Evolutionary conservation across 768 basidiomycete species (phyloP), one percentile per base, ranked within the genome.

Genomic region (Candolleomyces efflorescens): DNA sequence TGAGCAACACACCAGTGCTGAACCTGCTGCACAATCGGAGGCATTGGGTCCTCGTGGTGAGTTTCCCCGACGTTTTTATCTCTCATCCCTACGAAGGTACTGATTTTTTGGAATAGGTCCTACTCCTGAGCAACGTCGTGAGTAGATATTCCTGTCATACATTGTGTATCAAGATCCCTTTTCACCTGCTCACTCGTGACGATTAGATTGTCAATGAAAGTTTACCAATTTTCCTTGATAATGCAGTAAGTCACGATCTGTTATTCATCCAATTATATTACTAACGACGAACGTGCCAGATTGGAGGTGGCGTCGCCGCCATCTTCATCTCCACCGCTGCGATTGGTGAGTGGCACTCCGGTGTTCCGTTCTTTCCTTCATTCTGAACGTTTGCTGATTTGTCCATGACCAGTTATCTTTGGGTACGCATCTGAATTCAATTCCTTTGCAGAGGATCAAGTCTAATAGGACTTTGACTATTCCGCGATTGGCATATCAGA

Each of bases 1-100:
- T 5, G 27, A 27, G 27, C 41, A 50, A 56, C 48, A 6, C n/a
- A 12, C 36, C 53, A 86, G 85, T 86, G 18, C 71, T 86, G 38
- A 68, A 67, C 11, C 68, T 86, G n/a, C 80, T 87, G 79, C 70
- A 76, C 38, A 81, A 76, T 61, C 88, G 91, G 0, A 82, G 92
- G 4, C 92, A 94, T 70, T 94, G 96, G 96, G 93, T 98, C 11
- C 82, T 98, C 11, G 95, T 97, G 53, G 94, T 93, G 65, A 54
- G 78, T 72, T 23, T 32, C 32, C 32, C 32, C 27, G 20, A 37
- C 26, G 36, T 20, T 43, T 32, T 53, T 24, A 46, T 36, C n/a
- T 50, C 32, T 27, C 4, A 3, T 32, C 5, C 32, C 5, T 23
- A 13, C 15, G 4, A 11, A n/a, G 3, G 15, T 36, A 26, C 20